Base-by-base conservation (phyloP, 1,284 basidiomycete species). In the Dichomitus squalens region DNA sequence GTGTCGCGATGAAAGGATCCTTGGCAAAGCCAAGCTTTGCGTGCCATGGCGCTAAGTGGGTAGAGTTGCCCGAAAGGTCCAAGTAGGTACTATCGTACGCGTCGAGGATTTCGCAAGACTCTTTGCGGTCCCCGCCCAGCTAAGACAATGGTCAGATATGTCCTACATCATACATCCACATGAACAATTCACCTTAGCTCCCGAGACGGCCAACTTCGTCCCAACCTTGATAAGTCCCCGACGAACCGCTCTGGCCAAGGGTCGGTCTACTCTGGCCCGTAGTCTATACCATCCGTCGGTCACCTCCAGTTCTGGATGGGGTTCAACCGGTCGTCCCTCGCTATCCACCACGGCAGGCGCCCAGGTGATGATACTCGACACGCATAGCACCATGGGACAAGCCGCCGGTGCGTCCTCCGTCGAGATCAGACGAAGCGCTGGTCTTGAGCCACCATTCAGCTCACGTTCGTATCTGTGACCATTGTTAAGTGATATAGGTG, bases 271-370 rank as follows among this genome's bases (percentile, higher is more conserved):
- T 38, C 80, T 79, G 0, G 93, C 90, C 11, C 87, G 83, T 12
- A 99, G 80, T 33, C 86, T 79, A 68, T 99, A 99, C 97, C 96
- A 99, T 8, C 96, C 96, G 69, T 99, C 97, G 0, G 94, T 95
- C 12, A 99, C 77, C 72, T 97, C 95, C 6, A 96, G 74, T 58
- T 87, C 80, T 21, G 85, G 80, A 61, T 77, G 68, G 23, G 77
- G 68, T 29, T 74, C 73, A 16, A 75, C 66, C 1, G 71, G 64
- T 16, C 71, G 54, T 2, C 76, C 78, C 18, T 82, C 75, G 0
- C 82, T 78, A 27, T 76, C 71, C 3, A 71, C 33, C 65, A 23
- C 48, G 7, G 49, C 44, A 11, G 56, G 34, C 12, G 80, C 76
- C 77, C 81, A 86, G 8, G 76, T 75, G 12, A 57, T 18, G 34